Percentiles rank a stretch among this genome's conserved stretches.
phyloP scores from a whole-genome alignment of 768 basidiomycete genomes.

The Tricholoma hemisulphureum region DNA sequence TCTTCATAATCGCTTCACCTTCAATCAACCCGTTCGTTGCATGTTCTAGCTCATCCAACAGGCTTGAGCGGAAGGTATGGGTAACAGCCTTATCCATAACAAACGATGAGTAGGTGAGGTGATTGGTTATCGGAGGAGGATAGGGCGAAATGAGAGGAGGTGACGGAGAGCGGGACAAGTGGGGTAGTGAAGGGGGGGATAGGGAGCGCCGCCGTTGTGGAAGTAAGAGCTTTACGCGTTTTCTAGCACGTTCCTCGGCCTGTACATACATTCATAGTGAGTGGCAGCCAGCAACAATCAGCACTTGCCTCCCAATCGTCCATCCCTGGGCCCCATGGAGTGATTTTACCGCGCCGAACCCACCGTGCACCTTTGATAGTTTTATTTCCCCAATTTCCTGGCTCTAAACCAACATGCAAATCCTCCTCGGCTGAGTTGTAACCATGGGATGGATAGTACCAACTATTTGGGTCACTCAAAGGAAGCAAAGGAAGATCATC shows the following conservation, averaged over 20 bases:
- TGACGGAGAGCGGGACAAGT: constrained; percentile 71
- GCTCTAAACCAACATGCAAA: constrained; percentile 40
- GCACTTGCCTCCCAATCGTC: constrained; percentile 81
- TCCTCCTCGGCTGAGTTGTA: constrained; percentile 66
- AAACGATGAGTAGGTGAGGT: constrained; percentile 78
- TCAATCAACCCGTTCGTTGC: constrained; percentile 84
- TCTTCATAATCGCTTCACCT: constrained; percentile 70
- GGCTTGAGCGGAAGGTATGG: constrained; percentile 75
- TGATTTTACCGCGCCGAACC: constrained; percentile 79
- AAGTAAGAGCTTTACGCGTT: constrained; percentile 68
- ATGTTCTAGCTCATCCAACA: constrained; percentile 77
- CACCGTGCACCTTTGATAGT: constrained; percentile 72
- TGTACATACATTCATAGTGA: constrained; percentile 28
- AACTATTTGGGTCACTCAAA: constrained; percentile 70
- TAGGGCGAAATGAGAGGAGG: constrained; percentile 80
- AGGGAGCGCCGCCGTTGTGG: constrained; percentile 63
- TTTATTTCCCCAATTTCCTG: constrained; percentile 87
- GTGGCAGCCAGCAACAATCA: background rate
- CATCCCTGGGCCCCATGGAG: constrained; percentile 78
- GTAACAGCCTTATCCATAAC: constrained; percentile 84
- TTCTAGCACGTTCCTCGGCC: constrained; percentile 82
- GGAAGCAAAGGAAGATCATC: constrained; percentile 34
- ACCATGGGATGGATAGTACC: constrained; percentile 84
- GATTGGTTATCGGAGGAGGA: constrained; percentile 61
- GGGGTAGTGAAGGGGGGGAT: constrained; percentile 71